Conservation (phyloP, 805 yeast genomes). For the Candida boidinii region DNA sequence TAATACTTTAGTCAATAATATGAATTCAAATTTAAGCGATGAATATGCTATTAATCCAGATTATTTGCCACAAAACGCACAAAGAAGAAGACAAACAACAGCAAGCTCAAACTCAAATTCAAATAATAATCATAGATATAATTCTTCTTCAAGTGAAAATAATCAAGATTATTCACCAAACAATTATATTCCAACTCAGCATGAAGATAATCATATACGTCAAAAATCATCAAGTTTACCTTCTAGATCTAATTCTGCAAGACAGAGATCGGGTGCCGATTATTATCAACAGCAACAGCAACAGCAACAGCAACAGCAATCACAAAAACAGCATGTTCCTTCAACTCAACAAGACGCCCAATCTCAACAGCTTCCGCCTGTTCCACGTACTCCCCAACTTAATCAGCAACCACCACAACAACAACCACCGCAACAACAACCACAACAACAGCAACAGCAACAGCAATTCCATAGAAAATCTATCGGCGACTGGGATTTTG, state of each 20-base stretch:
- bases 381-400: slow-evolving; percentile 3
- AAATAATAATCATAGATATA: slow-evolving; percentile 4
- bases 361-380: slow-evolving; percentile 3
- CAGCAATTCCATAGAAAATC: slow-evolving; percentile 73
- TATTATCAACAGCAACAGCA: slow-evolving; percentile 3
- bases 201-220: slow-evolving; percentile 2
- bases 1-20: slow-evolving; percentile 12
- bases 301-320: slow-evolving; percentile 5
- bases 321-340: not conserved
- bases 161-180: not conserved
- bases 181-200: too few relatives aligned
- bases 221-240: not conserved
- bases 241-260: slow-evolving; percentile 9
- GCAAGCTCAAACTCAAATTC: not conserved
- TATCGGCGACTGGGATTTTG: slow-evolving; percentile 95
- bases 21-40: slow-evolving; percentile 12
- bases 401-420: slow-evolving; percentile 10
- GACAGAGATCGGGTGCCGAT: slow-evolving; percentile 2
- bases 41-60: slow-evolving; percentile 16
- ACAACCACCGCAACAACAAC: slow-evolving; percentile 1
- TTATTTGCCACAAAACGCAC: slow-evolving; percentile 5
- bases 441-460: slow-evolving; percentile 6
- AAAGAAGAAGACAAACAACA: too few relatives aligned
- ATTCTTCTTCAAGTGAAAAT: too few relatives aligned
- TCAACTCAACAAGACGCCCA: not conserved